These are phyloP conservation scores for Chenopodium berlandieri DNA, from an alignment of 148 eudicot genomes.

Conservation along the genomic window DNA sequence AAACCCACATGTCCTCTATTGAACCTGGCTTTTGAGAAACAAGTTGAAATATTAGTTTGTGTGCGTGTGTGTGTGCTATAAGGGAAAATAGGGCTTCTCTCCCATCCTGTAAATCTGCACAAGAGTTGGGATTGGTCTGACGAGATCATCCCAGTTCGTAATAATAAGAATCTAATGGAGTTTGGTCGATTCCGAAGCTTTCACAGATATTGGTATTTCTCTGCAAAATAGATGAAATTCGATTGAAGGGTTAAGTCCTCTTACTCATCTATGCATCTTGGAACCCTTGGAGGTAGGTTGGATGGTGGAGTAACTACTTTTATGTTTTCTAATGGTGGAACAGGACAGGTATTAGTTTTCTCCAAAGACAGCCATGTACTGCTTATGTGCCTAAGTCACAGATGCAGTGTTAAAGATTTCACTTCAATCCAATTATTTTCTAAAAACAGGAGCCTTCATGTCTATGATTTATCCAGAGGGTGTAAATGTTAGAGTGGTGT, in stretches of 20 bases:
- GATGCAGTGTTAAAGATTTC: background rate
- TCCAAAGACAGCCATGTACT: background rate
- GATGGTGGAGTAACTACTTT: background rate
- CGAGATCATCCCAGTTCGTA: background rate
- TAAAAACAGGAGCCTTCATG: too few relatives aligned
- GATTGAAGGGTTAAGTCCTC: background rate
- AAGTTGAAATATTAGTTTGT: background rate
- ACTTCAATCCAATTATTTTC: background rate
- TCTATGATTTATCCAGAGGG: too few relatives aligned
- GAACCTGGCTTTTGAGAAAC: background rate
- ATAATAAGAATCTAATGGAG: background rate
- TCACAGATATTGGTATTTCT: background rate
- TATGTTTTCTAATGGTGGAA: background rate
- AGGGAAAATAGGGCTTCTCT: background rate
- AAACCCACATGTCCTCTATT: background rate
- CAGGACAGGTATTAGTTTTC: background rate
- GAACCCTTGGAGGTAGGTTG: background rate
- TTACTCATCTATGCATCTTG: background rate
- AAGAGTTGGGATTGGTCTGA: background rate
- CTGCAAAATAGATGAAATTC: background rate
- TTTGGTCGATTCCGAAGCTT: background rate
- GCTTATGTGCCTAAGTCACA: background rate
- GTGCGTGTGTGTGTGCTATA: background rate
- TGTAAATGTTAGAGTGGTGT: too few relatives aligned
- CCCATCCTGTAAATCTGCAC: background rate